Percentiles rank a stretch among this genome's conserved stretches.
These are phyloP conservation scores for Lichina pygmaea DNA, from an alignment of 495 filamentous ascomycete species.

Conservation along the genomic window DNA sequence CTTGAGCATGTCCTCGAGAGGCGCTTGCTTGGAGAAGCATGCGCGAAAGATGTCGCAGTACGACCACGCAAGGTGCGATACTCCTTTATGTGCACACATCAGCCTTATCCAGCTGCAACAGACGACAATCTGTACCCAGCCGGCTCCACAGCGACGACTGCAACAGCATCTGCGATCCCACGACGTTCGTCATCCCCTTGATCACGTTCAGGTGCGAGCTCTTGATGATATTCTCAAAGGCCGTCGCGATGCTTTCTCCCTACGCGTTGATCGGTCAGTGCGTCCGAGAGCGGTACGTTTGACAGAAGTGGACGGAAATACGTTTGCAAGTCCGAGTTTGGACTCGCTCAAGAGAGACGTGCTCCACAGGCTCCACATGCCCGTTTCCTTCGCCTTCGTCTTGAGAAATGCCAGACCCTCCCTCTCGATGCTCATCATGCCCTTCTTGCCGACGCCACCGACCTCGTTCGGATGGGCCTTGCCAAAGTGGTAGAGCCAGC, in stretches of 20 bases:
- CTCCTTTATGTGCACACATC: too few relatives aligned
- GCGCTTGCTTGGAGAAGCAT: slow-evolving; percentile 34
- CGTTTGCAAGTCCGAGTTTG: slow-evolving; percentile 41
- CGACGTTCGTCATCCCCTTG: slow-evolving; percentile 41
- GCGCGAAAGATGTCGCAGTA: slow-evolving; percentile 52
- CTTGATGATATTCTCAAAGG: slow-evolving; percentile 53
- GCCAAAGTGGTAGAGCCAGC: slow-evolving; percentile 91
- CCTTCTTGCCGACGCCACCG: slow-evolving; percentile 36
- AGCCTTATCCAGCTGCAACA: background rate
- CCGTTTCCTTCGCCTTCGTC: slow-evolving; percentile 62
- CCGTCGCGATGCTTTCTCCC: slow-evolving; percentile 56
- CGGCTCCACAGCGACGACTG: slow-evolving; percentile 48
- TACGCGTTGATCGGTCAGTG: slow-evolving; percentile 7
- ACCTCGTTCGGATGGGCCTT: slow-evolving; percentile 60
- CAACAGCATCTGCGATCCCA: slow-evolving; percentile 46
- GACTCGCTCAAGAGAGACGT: slow-evolving; percentile 71
- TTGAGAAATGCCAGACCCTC: slow-evolving; percentile 70
- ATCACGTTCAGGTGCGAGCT: slow-evolving; percentile 60
- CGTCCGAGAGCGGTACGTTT: background rate
- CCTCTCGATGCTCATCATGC: slow-evolving; percentile 49
- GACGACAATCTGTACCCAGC: slow-evolving; percentile 24
- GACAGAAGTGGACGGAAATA: slow-evolving; percentile 5
- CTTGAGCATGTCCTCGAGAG: slow-evolving; percentile 56
- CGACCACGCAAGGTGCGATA: slow-evolving; percentile 28
- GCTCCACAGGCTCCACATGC: slow-evolving; percentile 68